A percentile compares a stretch with the other conserved stretches of the same genome.
These are phyloP conservation scores for Neurospora sp. DNA, from an alignment of 495 filamentous ascomycete genomes.

Conservation along the genomic window DNA sequence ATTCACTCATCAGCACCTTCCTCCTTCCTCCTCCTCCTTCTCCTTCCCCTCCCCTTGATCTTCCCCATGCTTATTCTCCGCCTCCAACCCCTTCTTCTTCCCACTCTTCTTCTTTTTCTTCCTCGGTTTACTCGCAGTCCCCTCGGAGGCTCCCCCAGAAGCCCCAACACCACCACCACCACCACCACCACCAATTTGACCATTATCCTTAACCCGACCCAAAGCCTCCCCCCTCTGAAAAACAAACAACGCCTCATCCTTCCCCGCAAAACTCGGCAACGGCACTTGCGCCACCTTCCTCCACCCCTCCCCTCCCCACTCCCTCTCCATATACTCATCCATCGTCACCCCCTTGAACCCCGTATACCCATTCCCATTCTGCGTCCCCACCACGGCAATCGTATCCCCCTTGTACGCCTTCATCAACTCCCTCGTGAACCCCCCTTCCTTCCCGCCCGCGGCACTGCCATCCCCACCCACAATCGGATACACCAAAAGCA, in stretches of 20 bases:
- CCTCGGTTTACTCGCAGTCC: neutral
- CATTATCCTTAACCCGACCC: neutral
- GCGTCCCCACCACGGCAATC: constrained; percentile 51
- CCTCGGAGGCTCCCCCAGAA: neutral
- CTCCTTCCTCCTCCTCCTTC: neutral
- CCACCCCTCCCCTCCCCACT: constrained; percentile 27
- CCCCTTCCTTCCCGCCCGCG: constrained; percentile 20
- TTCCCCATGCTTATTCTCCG: neutral
- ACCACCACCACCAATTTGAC: neutral
- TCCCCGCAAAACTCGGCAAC: constrained; percentile 45
- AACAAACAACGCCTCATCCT: constrained; percentile 45
- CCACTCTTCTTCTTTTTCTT: neutral
- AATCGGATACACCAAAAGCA: constrained; percentile 54
- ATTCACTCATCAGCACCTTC: neutral
- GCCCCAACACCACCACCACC: neutral
- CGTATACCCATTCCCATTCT: constrained; percentile 55
- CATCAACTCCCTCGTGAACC: constrained; percentile 44
- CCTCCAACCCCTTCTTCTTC: neutral
- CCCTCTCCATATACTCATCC: constrained; percentile 43
- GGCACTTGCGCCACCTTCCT: constrained; percentile 35
- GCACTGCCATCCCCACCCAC: constrained; percentile 29
- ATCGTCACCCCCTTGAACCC: constrained; percentile 43
- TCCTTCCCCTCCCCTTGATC: neutral
- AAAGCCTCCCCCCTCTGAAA: constrained; percentile 26
- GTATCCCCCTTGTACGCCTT: constrained; percentile 45